Evolutionary conservation across 75 land plant species (phyloP), one percentile per base, ranked within the genome.

Genomic region (Sequoiadendron giganteum): DNA sequence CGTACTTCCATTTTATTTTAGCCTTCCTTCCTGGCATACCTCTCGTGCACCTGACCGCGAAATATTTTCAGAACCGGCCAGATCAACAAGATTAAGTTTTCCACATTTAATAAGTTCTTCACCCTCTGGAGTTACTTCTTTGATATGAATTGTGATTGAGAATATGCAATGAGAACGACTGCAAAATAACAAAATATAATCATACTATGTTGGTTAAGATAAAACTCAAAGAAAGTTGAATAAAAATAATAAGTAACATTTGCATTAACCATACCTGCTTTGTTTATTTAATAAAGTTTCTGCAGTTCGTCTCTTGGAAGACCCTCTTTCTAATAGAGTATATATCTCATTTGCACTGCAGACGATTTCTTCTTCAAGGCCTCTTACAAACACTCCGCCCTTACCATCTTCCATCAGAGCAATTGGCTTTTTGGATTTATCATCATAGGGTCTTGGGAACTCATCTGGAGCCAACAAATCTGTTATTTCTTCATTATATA

Each of bases 351-450:
- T 95, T 34, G 97, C 97, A 87, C 95, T 95, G 85, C 92, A 90
- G 18, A 98, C 99, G 28, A 94, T 91, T 87, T 98, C 99, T 90
- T 98, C 99, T 86, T 98, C 99, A 32, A 98, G 91, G 52, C 99
- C 99, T 87, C 99, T 95, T 28, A 98, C 97, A 81, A 97, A 87
- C 32, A 98, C 99, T 88, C 95, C 96, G 42, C 99, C 99, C 85
- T 95, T 98, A 28, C 99, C 99, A 91, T 98, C 99, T 86, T 98
- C 99, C 99, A 98, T 97, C 52, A 98, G 90, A 43, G 97, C 93
- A 90, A 98, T 88, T 34, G 99, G 97, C 87, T 97, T 98, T 90
- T 93, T 95, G 16, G 89, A 90, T 88, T 89, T 97, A 55, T 97
- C 99, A 68, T 98, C 99, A 0, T 86, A 55, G 28, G 79, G 89